Percentiles rank a stretch among this genome's conserved stretches.
Evolutionary conservation across 257 asterid species (phyloP).

Genomic region (Scutellaria baicalensis): DNA sequence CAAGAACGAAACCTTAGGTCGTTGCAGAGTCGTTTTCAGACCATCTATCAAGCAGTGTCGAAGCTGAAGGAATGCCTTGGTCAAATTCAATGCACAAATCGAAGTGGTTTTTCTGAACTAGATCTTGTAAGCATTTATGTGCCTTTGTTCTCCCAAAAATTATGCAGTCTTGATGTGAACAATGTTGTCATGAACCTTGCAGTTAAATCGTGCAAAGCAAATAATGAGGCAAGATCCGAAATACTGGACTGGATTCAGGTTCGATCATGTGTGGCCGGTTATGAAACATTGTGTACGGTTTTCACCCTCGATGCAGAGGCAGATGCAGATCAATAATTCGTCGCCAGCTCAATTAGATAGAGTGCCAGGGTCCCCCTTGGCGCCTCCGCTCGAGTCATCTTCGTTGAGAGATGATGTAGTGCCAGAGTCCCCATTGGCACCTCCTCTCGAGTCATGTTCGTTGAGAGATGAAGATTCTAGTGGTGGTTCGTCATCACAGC

Average conservation of each 20-base stretch:
- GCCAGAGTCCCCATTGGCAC: too few relatives aligned
- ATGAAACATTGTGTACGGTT: neutral
- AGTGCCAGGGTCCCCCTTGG: neutral
- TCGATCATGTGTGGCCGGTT: neutral
- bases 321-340: neutral
- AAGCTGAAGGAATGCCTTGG: neutral
- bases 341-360: neutral
- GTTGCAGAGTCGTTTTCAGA: neutral
- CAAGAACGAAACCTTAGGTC: neutral
- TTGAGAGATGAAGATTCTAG: neutral
- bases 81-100: neutral
- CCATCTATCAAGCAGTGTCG: neutral
- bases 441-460: too few relatives aligned
- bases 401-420: neutral
- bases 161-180: neutral
- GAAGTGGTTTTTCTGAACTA: neutral
- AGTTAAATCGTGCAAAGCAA: neutral
- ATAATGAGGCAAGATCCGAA: neutral
- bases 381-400: neutral
- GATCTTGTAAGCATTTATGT: neutral
- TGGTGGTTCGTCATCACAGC: neutral
- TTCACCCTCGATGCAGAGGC: neutral
- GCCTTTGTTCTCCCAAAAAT: neutral
- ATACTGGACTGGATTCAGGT: neutral
- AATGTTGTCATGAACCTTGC: neutral